Evolutionary conservation across 345 rosid species (phyloP).

Genomic region (Combretum micranthum): DNA sequence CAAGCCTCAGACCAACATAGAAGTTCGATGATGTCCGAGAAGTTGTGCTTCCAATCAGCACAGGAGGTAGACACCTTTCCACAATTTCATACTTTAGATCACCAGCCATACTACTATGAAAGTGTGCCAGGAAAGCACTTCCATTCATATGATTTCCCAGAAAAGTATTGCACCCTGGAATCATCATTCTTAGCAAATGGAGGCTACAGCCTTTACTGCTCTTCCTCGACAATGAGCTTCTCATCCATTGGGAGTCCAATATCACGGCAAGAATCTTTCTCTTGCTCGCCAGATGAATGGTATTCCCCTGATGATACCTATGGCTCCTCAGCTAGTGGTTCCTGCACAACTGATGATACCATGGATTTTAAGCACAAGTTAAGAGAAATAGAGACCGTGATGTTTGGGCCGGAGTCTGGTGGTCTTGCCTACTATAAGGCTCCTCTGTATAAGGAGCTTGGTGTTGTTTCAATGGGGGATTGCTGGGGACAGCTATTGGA

Average conservation of each 20-base stretch:
- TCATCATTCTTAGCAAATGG: slow-evolving; percentile 41
- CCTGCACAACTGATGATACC: slow-evolving; percentile 66
- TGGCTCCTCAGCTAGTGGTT: slow-evolving; percentile 60
- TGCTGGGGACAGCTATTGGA: slow-evolving; percentile 43
- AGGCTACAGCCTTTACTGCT: slow-evolving; percentile 23
- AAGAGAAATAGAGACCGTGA: slow-evolving; percentile 66
- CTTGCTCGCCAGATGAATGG: slow-evolving; percentile 22
- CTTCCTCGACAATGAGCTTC: slow-evolving; percentile 35
- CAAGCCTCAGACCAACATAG: slow-evolving; percentile 27
- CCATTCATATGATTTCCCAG: slow-evolving; percentile 28
- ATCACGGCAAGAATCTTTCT: slow-evolving; percentile 44
- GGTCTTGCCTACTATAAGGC: slow-evolving; percentile 33
- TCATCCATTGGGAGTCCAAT: slow-evolving; percentile 41
- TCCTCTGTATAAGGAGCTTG: slow-evolving; percentile 15
- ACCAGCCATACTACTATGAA: slow-evolving; percentile 19
- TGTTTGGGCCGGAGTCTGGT: slow-evolving; percentile 82
- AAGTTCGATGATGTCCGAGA: slow-evolving; percentile 33
- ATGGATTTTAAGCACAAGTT: slow-evolving; percentile 60
- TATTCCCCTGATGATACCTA: slow-evolving; percentile 49
- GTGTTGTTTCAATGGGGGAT: slow-evolving; percentile 23
- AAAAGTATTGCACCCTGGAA: slow-evolving; percentile 52
- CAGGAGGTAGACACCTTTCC: slow-evolving; percentile 40
- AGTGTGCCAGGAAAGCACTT: slow-evolving; percentile 18
- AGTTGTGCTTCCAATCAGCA: slow-evolving; percentile 26
- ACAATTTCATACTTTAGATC: slow-evolving; percentile 30